A percentile compares a stretch with the other conserved stretches of the same genome.
phyloP scores from a whole-genome alignment of 1,139 yeast species.

The Starmera stellimalicola region DNA sequence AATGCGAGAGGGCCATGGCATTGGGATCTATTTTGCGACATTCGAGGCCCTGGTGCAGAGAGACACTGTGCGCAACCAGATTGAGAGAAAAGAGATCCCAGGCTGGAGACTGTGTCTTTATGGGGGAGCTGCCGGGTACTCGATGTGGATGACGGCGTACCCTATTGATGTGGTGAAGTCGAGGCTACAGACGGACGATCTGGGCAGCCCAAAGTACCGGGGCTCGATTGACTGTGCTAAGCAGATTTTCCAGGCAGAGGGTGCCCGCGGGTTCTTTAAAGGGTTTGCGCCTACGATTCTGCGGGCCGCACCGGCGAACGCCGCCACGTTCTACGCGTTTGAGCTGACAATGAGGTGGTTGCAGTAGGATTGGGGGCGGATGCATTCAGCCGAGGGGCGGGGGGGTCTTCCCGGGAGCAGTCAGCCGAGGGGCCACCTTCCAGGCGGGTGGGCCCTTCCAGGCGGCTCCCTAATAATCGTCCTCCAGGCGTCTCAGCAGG shows the following conservation, averaged over 20 bases:
- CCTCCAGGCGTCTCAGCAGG: constrained; percentile 72
- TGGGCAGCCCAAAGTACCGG: constrained; percentile 35
- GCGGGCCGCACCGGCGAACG: constrained; percentile 96
- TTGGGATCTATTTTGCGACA: constrained; percentile 82
- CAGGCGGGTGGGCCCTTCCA: constrained; percentile 31
- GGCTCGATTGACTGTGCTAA: constrained; percentile 40
- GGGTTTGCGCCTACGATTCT: constrained; percentile 86
- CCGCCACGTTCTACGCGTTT: constrained; percentile 89
- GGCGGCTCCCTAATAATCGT: constrained; percentile 22
- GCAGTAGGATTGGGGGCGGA: constrained; percentile 33
- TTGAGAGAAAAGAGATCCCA: constrained; percentile 60
- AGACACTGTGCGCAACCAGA: constrained; percentile 36
- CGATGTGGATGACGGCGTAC: constrained; percentile 74
- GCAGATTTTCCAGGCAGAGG: constrained; percentile 44
- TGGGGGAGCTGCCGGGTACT: constrained; percentile 82
- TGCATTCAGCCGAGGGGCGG: too few species aligned
- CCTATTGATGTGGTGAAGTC: constrained; percentile 86
- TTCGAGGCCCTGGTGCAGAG: constrained; percentile 75
- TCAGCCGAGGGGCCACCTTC: constrained; percentile 63
- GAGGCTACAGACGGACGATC: constrained; percentile 73
- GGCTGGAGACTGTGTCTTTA: constrained; percentile 73
- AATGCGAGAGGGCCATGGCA: constrained; percentile 75
- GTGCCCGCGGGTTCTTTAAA: constrained; percentile 70
- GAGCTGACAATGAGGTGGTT: constrained; percentile 73
- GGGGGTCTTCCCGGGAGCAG: too few species aligned